A percentile compares a stretch with the other conserved stretches of the same genome.
Evolutionary conservation across 805 yeast genomes (phyloP).

Genomic region (Candida dajiaensis): DNA sequence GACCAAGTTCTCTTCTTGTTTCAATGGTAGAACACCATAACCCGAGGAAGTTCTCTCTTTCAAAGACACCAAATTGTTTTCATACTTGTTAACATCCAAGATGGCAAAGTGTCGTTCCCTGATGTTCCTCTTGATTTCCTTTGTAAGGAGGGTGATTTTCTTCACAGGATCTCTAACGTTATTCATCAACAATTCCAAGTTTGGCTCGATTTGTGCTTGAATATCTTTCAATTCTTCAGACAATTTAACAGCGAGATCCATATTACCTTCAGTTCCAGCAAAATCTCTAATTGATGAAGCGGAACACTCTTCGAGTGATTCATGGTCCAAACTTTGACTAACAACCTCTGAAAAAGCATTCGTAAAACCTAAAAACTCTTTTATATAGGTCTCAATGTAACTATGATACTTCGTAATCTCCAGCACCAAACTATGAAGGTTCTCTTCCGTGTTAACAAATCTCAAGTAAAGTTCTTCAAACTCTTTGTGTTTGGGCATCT

Average conservation of each 20-base stretch:
- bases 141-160: constrained; percentile 12
- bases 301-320: background rate
- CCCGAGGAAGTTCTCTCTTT: constrained; percentile 20
- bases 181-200: constrained; percentile 22
- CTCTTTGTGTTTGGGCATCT: constrained; percentile 43
- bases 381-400: background rate
- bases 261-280: background rate
- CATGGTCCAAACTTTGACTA: background rate
- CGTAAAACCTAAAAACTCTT: background rate
- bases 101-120: constrained; percentile 29
- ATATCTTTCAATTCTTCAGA: constrained; percentile 10
- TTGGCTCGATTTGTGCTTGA: constrained; percentile 4
- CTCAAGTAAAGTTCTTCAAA: constrained; percentile 4
- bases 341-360: background rate
- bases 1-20: constrained; percentile 31
- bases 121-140: constrained; percentile 24
- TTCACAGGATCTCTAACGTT: constrained; percentile 21
- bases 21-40: constrained; percentile 26
- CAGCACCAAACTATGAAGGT: constrained; percentile 9
- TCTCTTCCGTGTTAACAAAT: constrained; percentile 3
- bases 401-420: constrained; percentile 7
- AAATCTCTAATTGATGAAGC: background rate
- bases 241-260: background rate
- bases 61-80: constrained; percentile 18
- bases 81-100: constrained; percentile 33